These are phyloP conservation scores for Penicillium glabrum DNA, from an alignment of 2,329 filamentous ascomycete genomes.

Conservation along the genomic window DNA sequence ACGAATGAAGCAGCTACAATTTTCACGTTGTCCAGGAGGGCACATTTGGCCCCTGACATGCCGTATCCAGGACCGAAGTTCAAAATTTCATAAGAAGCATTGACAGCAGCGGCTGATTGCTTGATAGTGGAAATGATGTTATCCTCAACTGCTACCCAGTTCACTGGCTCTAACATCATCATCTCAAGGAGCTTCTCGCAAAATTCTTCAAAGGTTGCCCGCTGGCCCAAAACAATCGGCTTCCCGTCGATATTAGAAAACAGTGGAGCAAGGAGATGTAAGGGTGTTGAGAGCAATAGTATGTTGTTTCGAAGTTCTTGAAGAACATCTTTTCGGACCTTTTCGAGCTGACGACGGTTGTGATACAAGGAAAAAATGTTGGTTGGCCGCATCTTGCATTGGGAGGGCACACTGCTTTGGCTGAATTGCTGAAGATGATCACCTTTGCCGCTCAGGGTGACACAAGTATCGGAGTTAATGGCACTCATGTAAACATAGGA, in stretches of 20 bases:
- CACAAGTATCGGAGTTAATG: neutral
- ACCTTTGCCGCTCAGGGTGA: neutral
- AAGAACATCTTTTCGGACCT: neutral
- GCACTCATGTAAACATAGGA: neutral
- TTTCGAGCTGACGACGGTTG: neutral
- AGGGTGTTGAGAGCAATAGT: neutral
- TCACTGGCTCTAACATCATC: neutral
- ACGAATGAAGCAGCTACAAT: neutral
- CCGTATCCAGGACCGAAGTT: neutral
- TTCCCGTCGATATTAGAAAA: neutral
- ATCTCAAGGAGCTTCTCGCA: neutral
- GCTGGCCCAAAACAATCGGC: neutral
- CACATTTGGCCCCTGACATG: neutral
- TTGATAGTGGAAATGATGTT: neutral
- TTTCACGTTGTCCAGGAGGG: neutral
- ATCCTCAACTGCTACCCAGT: neutral
- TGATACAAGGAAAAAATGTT: neutral
- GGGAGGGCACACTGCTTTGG: neutral
- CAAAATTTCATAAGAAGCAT: neutral
- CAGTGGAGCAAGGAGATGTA: neutral
- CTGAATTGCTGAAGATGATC: neutral
- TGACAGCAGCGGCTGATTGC: neutral
- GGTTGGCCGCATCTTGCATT: neutral
- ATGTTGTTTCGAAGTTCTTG: neutral
- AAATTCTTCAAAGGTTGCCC: neutral